Evolutionary conservation across 345 rosid genomes (phyloP).

Genomic region (Iberis pinnata): DNA sequence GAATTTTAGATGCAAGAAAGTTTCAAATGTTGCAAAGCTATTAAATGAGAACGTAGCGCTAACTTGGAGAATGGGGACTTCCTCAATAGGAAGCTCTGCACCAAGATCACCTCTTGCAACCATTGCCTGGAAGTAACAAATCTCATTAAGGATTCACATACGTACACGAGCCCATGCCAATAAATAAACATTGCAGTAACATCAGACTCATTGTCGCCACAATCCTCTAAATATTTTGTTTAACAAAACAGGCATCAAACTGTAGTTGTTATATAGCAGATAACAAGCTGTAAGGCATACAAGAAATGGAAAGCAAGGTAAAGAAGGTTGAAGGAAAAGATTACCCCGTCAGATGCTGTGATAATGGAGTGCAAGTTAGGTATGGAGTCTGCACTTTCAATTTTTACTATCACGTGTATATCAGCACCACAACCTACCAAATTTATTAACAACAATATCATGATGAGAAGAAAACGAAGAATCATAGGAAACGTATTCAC

Average conservation of each 20-base stretch:
- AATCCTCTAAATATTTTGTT: no score
- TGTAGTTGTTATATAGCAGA: no score
- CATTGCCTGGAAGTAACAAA: slow-evolving; percentile 63
- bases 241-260: no score
- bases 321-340: slow-evolving; percentile 8
- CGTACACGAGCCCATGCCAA: no score
- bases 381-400: slow-evolving; percentile 96
- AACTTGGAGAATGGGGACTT: slow-evolving; percentile 97
- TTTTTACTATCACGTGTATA: slow-evolving; percentile 85
- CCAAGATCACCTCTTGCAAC: slow-evolving; percentile 99
- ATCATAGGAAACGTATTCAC: slow-evolving; percentile 3
- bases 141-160: not conserved
- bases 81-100: slow-evolving; percentile 99
- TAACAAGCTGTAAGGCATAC: not conserved
- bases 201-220: not conserved
- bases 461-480: not conserved
- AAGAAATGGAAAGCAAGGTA: not conserved
- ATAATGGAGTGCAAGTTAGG: slow-evolving; percentile 91
- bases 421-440: slow-evolving; percentile 58
- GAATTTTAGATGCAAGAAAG: slow-evolving; percentile 10
- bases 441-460: slow-evolving; percentile 8
- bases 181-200: not conserved
- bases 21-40: slow-evolving; percentile 2
- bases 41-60: slow-evolving; percentile 20
- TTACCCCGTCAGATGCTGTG: slow-evolving; percentile 98